Percentiles rank a stretch among this genome's conserved stretches.
Evolutionary conservation across 768 basidiomycete species (phyloP).

Genomic region (Psilocybe subaeruginosa): DNA sequence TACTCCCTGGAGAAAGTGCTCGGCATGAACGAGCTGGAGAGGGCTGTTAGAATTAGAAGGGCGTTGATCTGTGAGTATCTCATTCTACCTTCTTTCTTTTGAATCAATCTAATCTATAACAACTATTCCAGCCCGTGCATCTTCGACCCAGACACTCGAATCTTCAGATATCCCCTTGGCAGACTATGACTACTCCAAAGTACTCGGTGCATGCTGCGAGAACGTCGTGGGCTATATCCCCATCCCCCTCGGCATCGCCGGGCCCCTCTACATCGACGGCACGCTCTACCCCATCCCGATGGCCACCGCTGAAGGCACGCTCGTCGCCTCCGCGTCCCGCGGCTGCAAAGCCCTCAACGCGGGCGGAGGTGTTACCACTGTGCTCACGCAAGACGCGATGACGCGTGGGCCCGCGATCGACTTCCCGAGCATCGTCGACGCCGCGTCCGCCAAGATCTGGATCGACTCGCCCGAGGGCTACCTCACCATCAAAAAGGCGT

Average conservation of each 20-base stretch:
- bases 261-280: background rate
- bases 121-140: background rate
- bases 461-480: background rate
- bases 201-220: background rate
- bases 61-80: background rate
- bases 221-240: background rate
- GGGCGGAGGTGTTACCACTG: background rate
- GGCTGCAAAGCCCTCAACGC: background rate
- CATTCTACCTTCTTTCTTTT: background rate
- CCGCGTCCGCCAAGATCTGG: background rate
- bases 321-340: background rate
- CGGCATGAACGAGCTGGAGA: background rate
- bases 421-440: background rate
- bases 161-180: background rate
- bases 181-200: background rate
- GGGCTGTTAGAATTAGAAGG: background rate
- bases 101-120: background rate
- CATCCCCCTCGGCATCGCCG: background rate
- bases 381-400: background rate
- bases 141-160: background rate
- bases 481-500: background rate
- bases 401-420: background rate
- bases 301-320: background rate
- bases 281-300: background rate
- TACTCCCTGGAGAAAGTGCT: background rate